Conservation (phyloP, 2,329 filamentous ascomycete species). For the Bipolaris sorokiniana region DNA sequence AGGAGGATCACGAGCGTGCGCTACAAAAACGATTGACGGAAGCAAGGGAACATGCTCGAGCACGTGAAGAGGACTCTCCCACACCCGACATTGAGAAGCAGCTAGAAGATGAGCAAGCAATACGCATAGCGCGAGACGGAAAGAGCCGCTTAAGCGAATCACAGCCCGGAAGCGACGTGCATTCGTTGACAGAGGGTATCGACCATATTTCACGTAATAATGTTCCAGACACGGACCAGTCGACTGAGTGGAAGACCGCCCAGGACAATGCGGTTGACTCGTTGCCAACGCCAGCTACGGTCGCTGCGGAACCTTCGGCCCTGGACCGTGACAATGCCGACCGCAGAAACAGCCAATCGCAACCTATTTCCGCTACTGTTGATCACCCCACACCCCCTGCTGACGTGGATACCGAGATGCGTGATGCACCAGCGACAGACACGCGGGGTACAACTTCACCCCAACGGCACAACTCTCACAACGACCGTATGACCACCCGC, state of each 20-base stretch:
- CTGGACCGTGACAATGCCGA: slow-evolving; percentile 34
- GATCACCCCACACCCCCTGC: slow-evolving; percentile 47
- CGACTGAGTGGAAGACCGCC: slow-evolving; percentile 16
- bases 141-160: slow-evolving; percentile 36
- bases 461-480: slow-evolving; percentile 29
- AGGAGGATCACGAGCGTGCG: slow-evolving; percentile 62
- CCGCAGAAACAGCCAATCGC: slow-evolving; percentile 10
- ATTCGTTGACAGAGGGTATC: slow-evolving; percentile 34
- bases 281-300: slow-evolving; percentile 46
- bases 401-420: slow-evolving; percentile 45
- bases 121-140: slow-evolving; percentile 44
- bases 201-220: slow-evolving; percentile 24
- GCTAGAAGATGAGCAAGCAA: slow-evolving; percentile 60
- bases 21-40: slow-evolving; percentile 58
- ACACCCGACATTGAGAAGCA: slow-evolving; percentile 66
- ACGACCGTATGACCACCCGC: slow-evolving; percentile 69
- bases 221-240: slow-evolving; percentile 10
- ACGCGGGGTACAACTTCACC: slow-evolving; percentile 23
- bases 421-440: slow-evolving; percentile 29
- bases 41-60: slow-evolving; percentile 47
- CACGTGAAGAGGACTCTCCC: slow-evolving; percentile 53
- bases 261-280: slow-evolving; percentile 39
- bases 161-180: slow-evolving; percentile 11
- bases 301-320: slow-evolving; percentile 39
- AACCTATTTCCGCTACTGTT: slow-evolving; percentile 16